Conservation (phyloP, 2,329 filamentous ascomycete genomes). For the Monilinia laxa region DNA sequence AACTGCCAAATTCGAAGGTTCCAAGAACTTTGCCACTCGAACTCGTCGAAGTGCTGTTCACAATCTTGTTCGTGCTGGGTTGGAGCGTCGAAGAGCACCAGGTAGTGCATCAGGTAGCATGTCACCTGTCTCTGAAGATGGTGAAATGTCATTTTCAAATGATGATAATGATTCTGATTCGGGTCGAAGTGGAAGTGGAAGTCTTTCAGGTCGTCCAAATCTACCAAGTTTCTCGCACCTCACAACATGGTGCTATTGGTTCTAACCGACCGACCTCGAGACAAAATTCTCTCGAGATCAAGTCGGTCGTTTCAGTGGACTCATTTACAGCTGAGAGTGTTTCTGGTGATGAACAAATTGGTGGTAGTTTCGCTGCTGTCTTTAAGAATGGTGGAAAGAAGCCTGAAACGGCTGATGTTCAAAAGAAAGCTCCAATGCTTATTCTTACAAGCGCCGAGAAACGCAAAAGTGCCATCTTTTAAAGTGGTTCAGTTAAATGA, state of each 20-base stretch:
- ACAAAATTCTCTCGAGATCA: slow-evolving; percentile 58
- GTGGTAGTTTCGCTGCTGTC: slow-evolving; percentile 65
- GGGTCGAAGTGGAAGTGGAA: slow-evolving; percentile 70
- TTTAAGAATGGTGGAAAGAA: slow-evolving; percentile 62
- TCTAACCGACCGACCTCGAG: slow-evolving; percentile 76
- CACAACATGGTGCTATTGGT: slow-evolving; percentile 80
- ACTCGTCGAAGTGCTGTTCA: slow-evolving; percentile 89
- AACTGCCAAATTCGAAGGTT: slow-evolving; percentile 89
- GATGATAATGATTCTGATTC: slow-evolving; percentile 75
- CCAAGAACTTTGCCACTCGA: slow-evolving; percentile 94
- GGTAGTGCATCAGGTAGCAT: slow-evolving; percentile 76
- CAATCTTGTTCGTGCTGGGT: slow-evolving; percentile 85
- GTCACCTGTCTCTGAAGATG: slow-evolving; percentile 84
- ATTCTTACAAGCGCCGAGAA: slow-evolving; percentile 88
- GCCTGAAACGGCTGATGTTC: slow-evolving; percentile 56
- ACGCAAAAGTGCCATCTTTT: slow-evolving; percentile 71
- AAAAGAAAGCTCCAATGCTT: slow-evolving; percentile 82
- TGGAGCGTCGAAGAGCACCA: slow-evolving; percentile 74
- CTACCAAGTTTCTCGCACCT: slow-evolving; percentile 73
- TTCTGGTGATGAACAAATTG: slow-evolving; percentile 60
- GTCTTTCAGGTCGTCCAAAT: slow-evolving; percentile 68
- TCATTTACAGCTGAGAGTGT: slow-evolving; percentile 62
- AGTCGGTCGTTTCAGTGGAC: slow-evolving; percentile 45
- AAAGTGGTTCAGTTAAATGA: slow-evolving; percentile 36
- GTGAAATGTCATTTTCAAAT: slow-evolving; percentile 61